Evolutionary conservation across 768 basidiomycete species (phyloP), one percentile per base, ranked within the genome.

Genomic region (Aureoboletus auriporus): DNA sequence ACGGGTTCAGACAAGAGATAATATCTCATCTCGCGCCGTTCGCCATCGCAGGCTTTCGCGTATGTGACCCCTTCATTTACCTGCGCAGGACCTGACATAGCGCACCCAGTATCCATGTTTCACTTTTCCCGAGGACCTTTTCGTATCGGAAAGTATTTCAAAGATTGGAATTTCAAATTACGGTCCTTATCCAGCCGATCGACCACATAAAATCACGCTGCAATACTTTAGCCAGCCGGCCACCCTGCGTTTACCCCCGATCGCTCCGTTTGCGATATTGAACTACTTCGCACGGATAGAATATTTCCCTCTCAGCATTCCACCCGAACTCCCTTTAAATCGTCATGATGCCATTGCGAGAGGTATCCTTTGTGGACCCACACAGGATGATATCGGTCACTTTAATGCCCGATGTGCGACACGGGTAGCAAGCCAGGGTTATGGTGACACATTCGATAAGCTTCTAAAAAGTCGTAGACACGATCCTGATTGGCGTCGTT

Each of bases 11-110:
- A 33, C 52, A 56, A 8, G 66, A 69, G 47, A 64, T 74, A 39
- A 62, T 69, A 60, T 49, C 59, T 17, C 60, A 68, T 26, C 65
- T 79, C 6, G 60, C 61, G n/a, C 75, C 77, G n/a, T 70, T 72
- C 42, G 72, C 74, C 9, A 71, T 76, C 54, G 75, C 75, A 12
- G 73, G 73, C 23, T 78, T 76, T 57, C 72, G 74, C 6, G 79
- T 79, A 50, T 16, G 77, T 69, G 17, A 35, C 20, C 47, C 43
- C 44, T 28, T 16, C 8, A n/a, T 46, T 27, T 40, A 20, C 27
- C 5, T 35, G 10, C 14, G 4, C 20, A 11, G 9, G 27, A 23
- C 33, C 53, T 68, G 43, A 65, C 33, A 10, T 17, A 10, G 39
- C 17, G 28, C 52, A 36, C 5, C 28, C 42, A 61, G 59, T 58